A percentile compares a stretch with the other conserved stretches of the same genome.
Conservation (phyloP, 1,284 basidiomycete species). For the Volvariella surrecta region DNA sequence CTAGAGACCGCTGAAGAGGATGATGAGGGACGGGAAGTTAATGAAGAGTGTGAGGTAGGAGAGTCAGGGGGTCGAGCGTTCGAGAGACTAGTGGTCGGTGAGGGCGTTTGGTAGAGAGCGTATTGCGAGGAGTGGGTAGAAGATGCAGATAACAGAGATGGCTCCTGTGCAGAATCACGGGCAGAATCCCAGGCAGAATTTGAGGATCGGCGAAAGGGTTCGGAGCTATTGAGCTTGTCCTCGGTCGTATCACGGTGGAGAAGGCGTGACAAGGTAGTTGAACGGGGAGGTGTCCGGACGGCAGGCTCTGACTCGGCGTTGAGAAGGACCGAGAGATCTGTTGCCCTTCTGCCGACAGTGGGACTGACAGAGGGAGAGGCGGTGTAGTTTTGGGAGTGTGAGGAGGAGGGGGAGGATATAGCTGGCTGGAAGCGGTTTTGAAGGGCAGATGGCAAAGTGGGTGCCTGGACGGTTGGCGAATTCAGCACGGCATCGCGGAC, state of each 20-base stretch:
- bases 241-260: slow-evolving; percentile 29
- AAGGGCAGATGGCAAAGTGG: slow-evolving; percentile 14
- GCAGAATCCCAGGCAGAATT: slow-evolving; percentile 9
- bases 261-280: slow-evolving; percentile 42
- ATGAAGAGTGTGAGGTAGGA: slow-evolving; percentile 3
- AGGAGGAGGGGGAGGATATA: not conserved
- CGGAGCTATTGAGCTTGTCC: slow-evolving; percentile 30
- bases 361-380: slow-evolving; percentile 31
- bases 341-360: slow-evolving; percentile 50
- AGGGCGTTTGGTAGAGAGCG: slow-evolving; percentile 16
- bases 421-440: slow-evolving; percentile 13
- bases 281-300: slow-evolving; percentile 29
- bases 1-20: slow-evolving; percentile 22
- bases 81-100: slow-evolving; percentile 17
- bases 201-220: slow-evolving; percentile 27
- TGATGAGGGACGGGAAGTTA: slow-evolving; percentile 20
- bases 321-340: slow-evolving; percentile 61
- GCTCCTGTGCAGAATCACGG: slow-evolving; percentile 6
- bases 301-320: slow-evolving; percentile 40
- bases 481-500: slow-evolving; percentile 75
- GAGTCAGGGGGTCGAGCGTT: slow-evolving; percentile 16
- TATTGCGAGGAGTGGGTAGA: slow-evolving; percentile 22
- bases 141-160: slow-evolving; percentile 14
- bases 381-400: slow-evolving; percentile 8
- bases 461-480: slow-evolving; percentile 32